A percentile compares a stretch with the other conserved stretches of the same genome.
Evolutionary conservation across 331 rosid species (phyloP).

Genomic region (Quercus phellos): DNA sequence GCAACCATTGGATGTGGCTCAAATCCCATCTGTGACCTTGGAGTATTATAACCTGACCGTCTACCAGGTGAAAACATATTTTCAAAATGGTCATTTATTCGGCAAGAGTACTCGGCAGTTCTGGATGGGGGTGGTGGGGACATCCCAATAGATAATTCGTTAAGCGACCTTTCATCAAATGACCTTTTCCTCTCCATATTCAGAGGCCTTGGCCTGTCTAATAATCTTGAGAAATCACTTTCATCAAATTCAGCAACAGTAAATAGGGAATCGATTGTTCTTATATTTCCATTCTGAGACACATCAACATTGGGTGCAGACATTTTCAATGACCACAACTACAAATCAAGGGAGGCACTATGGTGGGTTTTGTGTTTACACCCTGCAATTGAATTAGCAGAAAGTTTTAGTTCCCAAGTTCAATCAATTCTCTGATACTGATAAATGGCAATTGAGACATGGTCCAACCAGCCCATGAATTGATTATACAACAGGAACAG

Average conservation of each 20-base stretch:
- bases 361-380: constrained; percentile 15
- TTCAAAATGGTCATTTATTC: constrained; percentile 42
- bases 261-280: constrained; percentile 13
- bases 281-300: constrained; percentile 40
- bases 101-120: constrained; percentile 33
- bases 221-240: constrained; percentile 47
- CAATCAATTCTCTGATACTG: background rate
- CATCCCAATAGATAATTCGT: constrained; percentile 43
- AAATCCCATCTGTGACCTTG: constrained; percentile 38
- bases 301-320: constrained; percentile 21
- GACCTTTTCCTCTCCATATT: constrained; percentile 69
- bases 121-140: constrained; percentile 42
- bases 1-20: constrained; percentile 55
- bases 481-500: background rate
- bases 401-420: background rate
- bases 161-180: constrained; percentile 60
- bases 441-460: background rate
- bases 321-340: constrained; percentile 19
- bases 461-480: background rate
- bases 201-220: constrained; percentile 53
- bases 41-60: constrained; percentile 49
- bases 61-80: constrained; percentile 35
- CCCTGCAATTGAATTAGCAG: constrained; percentile 32
- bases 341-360: constrained; percentile 6
- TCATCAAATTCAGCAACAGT: constrained; percentile 40